Conservation (phyloP, 768 basidiomycete species). For the Favolaschia claudopus region DNA sequence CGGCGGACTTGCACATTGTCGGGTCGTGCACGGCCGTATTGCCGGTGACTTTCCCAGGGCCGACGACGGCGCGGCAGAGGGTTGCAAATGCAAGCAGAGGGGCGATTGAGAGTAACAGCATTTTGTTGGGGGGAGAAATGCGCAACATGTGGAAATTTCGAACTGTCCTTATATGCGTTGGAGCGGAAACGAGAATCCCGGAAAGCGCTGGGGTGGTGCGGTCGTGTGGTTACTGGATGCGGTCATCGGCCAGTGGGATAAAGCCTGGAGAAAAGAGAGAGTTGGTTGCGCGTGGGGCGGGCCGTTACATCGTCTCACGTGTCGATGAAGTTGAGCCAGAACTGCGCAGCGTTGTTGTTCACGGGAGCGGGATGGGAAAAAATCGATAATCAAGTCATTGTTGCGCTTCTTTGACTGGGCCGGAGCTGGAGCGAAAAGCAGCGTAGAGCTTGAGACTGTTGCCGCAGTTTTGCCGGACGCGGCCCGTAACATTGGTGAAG, state of each 20-base stretch:
- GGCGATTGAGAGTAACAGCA: conserved; percentile 25
- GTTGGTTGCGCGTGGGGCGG: background rate
- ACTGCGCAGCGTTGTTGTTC: background rate
- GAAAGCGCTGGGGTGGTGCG: too few relatives aligned
- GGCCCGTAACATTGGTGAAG: too few relatives aligned
- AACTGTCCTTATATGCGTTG: conserved; percentile 1
- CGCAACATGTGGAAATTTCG: too few relatives aligned
- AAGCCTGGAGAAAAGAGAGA: conserved; percentile 13
- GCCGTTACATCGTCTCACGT: background rate
- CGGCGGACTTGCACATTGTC: conserved; percentile 56
- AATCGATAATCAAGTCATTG: background rate
- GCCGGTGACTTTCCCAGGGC: conserved; percentile 47
- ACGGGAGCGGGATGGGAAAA: background rate
- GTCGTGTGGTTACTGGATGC: conserved; percentile 3
- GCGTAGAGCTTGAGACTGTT: too few relatives aligned
- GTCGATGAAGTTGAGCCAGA: background rate
- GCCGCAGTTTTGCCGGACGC: too few relatives aligned
- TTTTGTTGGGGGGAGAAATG: background rate
- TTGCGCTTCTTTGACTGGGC: too few relatives aligned
- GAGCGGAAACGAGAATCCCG: too few relatives aligned
- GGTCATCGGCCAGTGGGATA: conserved; percentile 14
- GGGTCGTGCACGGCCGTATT: conserved; percentile 56
- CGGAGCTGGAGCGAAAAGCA: too few relatives aligned
- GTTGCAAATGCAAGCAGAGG: conserved; percentile 22
- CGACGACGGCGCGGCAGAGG: conserved; percentile 36